Conservation (phyloP, 2,329 filamentous ascomycete species). For the Ilyonectria robusta region DNA sequence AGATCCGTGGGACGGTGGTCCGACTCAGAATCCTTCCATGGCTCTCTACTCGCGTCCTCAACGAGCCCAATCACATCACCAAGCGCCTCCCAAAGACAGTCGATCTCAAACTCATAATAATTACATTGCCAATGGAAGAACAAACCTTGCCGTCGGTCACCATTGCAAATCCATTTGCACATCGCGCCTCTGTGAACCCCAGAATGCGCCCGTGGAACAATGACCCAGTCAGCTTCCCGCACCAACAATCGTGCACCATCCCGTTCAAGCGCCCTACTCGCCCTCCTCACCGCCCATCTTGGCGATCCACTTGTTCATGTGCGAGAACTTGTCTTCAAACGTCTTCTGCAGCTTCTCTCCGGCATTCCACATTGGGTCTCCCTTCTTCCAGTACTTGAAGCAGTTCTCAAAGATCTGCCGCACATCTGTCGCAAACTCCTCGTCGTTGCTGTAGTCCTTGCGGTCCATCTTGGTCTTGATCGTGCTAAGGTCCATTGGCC, state of each 20-base stretch:
- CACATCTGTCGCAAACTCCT: constrained; percentile 70
- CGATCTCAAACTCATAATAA: neutral
- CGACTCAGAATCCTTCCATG: neutral
- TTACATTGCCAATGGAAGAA: neutral
- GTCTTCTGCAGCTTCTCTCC: constrained; percentile 71
- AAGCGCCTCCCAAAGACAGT: constrained; percentile 2
- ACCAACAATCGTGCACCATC: neutral
- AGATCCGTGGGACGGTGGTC: neutral
- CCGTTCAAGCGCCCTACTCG: constrained; percentile 34
- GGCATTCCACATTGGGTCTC: constrained; percentile 67
- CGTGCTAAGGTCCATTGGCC: constrained; percentile 73
- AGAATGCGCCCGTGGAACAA: neutral
- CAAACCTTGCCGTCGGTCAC: neutral
- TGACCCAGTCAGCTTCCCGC: neutral
- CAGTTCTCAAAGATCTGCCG: constrained; percentile 75
- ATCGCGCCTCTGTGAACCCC: neutral
- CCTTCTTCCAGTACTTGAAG: constrained; percentile 73
- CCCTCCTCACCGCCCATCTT: constrained; percentile 63
- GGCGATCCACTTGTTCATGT: constrained; percentile 72
- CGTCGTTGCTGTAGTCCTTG: constrained; percentile 64
- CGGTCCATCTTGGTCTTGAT: constrained; percentile 73
- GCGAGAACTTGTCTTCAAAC: constrained; percentile 71
- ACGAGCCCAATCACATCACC: neutral
- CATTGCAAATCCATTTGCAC: neutral
- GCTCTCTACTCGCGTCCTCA: neutral